Evolutionary conservation across 2,329 filamentous ascomycete species (phyloP).

Genomic region (Verticillium zaregamsianum): DNA sequence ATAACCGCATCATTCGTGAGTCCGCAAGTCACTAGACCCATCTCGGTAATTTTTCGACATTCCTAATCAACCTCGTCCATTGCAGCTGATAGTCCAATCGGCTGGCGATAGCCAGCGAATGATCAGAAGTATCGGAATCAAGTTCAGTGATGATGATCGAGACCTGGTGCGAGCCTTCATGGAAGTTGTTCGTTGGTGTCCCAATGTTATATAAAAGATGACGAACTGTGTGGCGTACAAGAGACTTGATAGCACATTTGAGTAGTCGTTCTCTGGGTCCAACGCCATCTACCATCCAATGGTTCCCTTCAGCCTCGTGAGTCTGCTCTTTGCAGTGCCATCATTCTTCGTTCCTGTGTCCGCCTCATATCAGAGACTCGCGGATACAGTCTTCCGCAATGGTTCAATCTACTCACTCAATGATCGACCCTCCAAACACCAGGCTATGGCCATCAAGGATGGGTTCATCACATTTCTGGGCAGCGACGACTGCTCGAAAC

Average conservation of each 20-base stretch:
- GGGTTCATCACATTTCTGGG: conserved; percentile 18
- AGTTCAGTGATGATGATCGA: neutral
- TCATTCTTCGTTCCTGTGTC: neutral
- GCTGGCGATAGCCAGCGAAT: neutral
- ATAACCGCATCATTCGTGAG: neutral
- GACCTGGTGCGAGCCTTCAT: neutral
- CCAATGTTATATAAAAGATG: neutral
- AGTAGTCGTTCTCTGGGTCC: no score
- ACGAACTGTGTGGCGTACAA: neutral
- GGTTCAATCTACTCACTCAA: conserved; percentile 21
- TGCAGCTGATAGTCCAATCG: neutral
- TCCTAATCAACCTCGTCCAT: neutral
- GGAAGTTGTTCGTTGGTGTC: neutral
- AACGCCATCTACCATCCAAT: neutral
- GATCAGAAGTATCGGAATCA: neutral
- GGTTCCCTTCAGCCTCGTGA: neutral
- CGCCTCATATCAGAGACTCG: neutral
- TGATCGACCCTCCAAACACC: conserved; percentile 7
- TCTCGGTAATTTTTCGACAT: neutral
- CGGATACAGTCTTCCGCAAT: conserved; percentile 21
- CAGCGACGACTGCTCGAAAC: conserved; percentile 10
- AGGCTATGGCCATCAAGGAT: conserved; percentile 15
- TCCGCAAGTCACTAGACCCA: neutral
- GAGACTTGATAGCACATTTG: neutral
- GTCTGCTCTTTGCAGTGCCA: neutral